Conservation (phyloP, 306 rosid species). For the Hylodesmum podocarpum region DNA sequence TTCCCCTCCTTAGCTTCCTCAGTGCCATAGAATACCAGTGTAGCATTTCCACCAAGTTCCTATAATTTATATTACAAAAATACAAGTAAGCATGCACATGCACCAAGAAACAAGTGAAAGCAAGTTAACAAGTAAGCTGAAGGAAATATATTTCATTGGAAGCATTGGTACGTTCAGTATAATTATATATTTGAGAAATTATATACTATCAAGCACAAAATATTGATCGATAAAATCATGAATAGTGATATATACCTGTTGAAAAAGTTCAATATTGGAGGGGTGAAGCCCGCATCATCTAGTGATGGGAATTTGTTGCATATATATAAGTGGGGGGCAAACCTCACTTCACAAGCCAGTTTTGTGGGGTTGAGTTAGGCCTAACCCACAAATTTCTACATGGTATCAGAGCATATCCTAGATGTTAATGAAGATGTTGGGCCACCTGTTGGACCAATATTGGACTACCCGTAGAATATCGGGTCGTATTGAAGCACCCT, state of each 20-base stretch:
- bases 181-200: neutral
- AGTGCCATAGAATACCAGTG: slow-evolving; percentile 71
- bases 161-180: neutral
- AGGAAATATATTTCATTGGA: slow-evolving; percentile 12
- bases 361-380: no score
- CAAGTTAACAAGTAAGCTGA: neutral
- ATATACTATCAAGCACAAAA: neutral
- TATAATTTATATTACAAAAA: slow-evolving; percentile 21
- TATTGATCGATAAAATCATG: neutral
- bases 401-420: no score
- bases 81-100: neutral
- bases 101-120: neutral
- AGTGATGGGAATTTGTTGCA: no score
- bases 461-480: no score
- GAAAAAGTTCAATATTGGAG: no score
- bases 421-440: no score
- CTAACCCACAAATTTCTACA: no score
- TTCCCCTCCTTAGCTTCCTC: slow-evolving; percentile 82
- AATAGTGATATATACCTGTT: neutral
- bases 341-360: no score
- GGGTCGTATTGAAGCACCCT: no score
- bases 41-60: slow-evolving; percentile 83
- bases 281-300: no score
- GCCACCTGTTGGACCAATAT: no score
- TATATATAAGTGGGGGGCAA: no score